Conservation (phyloP, 768 basidiomycete species). For the Tylopilus sp. region DNA sequence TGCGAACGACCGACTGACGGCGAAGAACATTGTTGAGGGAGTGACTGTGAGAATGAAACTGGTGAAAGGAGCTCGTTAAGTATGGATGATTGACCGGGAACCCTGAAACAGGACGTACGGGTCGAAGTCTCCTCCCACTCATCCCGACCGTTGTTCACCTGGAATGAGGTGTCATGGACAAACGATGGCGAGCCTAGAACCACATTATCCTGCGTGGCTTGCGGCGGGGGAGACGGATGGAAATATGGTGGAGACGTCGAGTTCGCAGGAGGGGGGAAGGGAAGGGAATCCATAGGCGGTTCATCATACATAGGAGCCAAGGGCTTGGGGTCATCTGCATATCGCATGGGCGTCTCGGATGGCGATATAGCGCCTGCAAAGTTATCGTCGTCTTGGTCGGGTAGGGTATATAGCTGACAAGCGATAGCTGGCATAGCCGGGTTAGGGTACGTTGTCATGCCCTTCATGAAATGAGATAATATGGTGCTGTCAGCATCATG, state of each 20-base stretch:
- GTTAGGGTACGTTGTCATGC: conserved; percentile 1
- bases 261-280: conserved; percentile 26
- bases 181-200: conserved; percentile 14
- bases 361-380: not conserved
- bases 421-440: conserved; percentile 13
- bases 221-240: conserved; percentile 5
- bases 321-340: conserved; percentile 13
- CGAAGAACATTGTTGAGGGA: conserved; percentile 9
- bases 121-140: conserved; percentile 21
- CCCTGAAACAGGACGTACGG: not conserved
- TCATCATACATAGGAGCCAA: conserved; percentile 7
- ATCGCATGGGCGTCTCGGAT: conserved; percentile 1
- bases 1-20: conserved; percentile 20
- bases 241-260: conserved; percentile 23
- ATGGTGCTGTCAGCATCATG: not conserved
- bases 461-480: conserved; percentile 16
- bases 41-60: conserved; percentile 8
- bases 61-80: conserved; percentile 15
- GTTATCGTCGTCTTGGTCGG: conserved; percentile 13
- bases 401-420: conserved; percentile 13
- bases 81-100: conserved; percentile 18
- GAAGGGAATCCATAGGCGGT: conserved; percentile 33
- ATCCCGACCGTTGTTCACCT: conserved; percentile 7
- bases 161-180: conserved; percentile 8
- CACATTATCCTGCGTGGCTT: conserved; percentile 12